These are phyloP conservation scores for Colletotrichum sp. DNA, from an alignment of 2,329 filamentous ascomycete genomes.

Conservation along the genomic window DNA sequence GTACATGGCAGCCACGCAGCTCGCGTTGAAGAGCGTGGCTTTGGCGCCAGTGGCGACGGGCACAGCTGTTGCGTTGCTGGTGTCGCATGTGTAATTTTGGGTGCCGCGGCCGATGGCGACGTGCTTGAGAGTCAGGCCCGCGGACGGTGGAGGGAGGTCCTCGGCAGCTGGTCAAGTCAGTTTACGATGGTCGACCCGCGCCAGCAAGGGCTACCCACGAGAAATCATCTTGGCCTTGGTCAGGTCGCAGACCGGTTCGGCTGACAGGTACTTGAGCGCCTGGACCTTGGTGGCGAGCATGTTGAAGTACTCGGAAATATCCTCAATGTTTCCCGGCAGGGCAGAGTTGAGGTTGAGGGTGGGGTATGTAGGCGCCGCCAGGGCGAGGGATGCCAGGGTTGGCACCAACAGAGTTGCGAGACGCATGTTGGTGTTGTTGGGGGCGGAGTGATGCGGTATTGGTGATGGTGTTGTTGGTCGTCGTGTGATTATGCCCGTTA, in stretches of 20 bases:
- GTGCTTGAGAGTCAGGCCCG: conserved; percentile 71
- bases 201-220: conserved; percentile 38
- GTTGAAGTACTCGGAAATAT: conserved; percentile 67
- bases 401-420: conserved; percentile 51
- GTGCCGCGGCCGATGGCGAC: conserved; percentile 88
- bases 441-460: background rate
- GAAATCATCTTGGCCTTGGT: conserved; percentile 55
- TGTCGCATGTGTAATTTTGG: conserved; percentile 90
- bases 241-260: conserved; percentile 58
- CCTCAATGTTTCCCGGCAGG: conserved; percentile 40
- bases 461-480: background rate
- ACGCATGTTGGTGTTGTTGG: conserved; percentile 50
- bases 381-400: conserved; percentile 48
- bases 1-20: conserved; percentile 75
- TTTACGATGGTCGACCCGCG: background rate
- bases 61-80: conserved; percentile 59
- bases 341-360: conserved; percentile 42
- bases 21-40: conserved; percentile 87
- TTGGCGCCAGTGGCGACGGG: conserved; percentile 76
- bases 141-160: conserved; percentile 64
- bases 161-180: conserved; percentile 52
- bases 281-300: conserved; percentile 61
- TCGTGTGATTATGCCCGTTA: background rate
- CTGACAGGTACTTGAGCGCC: conserved; percentile 44
- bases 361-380: conserved; percentile 53